These are phyloP conservation scores for Lactarius indigo DNA, from an alignment of 768 basidiomycete genomes.

Conservation along the genomic window DNA sequence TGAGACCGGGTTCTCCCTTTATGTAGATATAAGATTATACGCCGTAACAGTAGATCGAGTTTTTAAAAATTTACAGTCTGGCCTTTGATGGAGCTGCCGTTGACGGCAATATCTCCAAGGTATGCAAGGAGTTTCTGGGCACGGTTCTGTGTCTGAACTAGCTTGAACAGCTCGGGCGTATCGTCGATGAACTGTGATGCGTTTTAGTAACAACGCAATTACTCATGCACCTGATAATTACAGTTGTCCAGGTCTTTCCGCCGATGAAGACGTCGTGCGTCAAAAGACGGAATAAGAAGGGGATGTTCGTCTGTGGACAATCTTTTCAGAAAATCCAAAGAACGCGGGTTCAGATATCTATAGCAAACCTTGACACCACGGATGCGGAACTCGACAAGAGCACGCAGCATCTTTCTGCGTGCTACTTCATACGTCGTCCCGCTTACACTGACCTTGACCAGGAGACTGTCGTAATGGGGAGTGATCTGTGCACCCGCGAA, in stretches of 20 bases:
- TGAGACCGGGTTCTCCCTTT: slow-evolving; percentile 90
- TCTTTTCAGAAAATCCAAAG: neutral
- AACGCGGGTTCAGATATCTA: neutral
- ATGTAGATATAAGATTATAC: neutral
- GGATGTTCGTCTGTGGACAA: slow-evolving; percentile 85
- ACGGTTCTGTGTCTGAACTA: slow-evolving; percentile 96
- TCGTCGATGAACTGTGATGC: slow-evolving; percentile 89
- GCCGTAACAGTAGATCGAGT: neutral
- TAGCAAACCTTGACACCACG: slow-evolving; percentile 88
- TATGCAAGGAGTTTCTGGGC: slow-evolving; percentile 97
- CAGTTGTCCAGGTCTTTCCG: slow-evolving; percentile 98
- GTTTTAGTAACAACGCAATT: neutral
- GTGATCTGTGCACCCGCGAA: slow-evolving; percentile 99
- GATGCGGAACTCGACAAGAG: slow-evolving; percentile 99
- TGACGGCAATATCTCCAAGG: slow-evolving; percentile 96
- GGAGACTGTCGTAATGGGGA: slow-evolving; percentile 95
- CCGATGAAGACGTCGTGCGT: slow-evolving; percentile 95
- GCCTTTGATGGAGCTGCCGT: slow-evolving; percentile 96
- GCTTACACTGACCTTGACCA: slow-evolving; percentile 94
- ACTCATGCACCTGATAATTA: slow-evolving; percentile 32
- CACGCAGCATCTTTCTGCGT: slow-evolving; percentile 97
- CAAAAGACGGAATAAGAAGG: slow-evolving; percentile 96
- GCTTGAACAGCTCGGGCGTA: slow-evolving; percentile 98
- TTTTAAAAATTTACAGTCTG: slow-evolving; percentile 50
- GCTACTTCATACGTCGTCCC: slow-evolving; percentile 99